A percentile compares a stretch with the other conserved stretches of the same genome.
Evolutionary conservation across 495 filamentous ascomycete genomes (phyloP).

Genomic region (Neurospora africana): DNA sequence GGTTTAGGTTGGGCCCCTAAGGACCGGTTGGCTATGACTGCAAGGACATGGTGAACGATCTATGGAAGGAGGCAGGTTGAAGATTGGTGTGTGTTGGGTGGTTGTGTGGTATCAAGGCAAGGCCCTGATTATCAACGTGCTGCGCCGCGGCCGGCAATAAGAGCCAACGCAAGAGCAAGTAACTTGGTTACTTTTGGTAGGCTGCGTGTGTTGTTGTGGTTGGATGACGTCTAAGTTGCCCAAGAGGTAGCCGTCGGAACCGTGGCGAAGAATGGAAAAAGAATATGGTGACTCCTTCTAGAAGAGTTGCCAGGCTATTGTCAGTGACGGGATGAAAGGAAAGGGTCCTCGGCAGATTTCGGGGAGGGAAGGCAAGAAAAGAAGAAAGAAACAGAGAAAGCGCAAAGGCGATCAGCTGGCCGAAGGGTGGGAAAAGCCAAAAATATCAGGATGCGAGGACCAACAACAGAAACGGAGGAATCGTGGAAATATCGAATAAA

Average conservation of each 20-base stretch:
- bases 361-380: neutral
- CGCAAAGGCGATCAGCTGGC: neutral
- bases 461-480: neutral
- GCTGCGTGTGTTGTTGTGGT: neutral
- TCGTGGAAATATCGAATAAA: neutral
- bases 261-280: conserved; percentile 1
- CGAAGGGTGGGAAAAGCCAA: neutral
- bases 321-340: neutral
- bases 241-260: conserved; percentile 1
- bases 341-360: conserved; percentile 1
- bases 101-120: conserved; percentile 10
- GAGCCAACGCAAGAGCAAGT: neutral
- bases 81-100: conserved; percentile 3
- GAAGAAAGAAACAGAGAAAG: neutral
- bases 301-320: neutral
- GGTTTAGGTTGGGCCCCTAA: conserved; percentile 38
- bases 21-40: conserved; percentile 49
- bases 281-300: neutral
- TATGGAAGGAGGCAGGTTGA: conserved; percentile 7
- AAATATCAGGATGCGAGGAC: conserved; percentile 23
- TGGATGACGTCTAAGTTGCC: conserved; percentile 8
- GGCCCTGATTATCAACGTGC: neutral
- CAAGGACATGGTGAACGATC: conserved; percentile 27
- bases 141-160: neutral
- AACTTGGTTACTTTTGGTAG: neutral